Evolutionary conservation across 148 eudicot genomes (phyloP), one percentile per base, ranked within the genome.

Genomic region (Nyssa sinensis): DNA sequence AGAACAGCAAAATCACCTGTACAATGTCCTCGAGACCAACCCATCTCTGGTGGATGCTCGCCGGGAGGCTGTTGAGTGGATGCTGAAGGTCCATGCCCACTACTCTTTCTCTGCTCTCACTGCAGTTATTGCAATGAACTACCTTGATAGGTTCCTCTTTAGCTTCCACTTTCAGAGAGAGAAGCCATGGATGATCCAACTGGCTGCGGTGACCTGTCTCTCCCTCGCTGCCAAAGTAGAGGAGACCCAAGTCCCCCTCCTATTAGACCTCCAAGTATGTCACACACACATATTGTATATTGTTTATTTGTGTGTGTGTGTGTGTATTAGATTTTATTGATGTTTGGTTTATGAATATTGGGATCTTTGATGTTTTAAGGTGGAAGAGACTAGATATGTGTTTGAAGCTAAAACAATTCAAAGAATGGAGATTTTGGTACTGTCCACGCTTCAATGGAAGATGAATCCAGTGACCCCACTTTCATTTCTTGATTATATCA

Each of bases 391-490:
- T 39, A 83, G 77, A 78, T 85, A 81, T 65, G 79, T 88, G 58
- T 90, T 90, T 58, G 88, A 88, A 76, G 82, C 90, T 1, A 88
- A 88, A 67, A 86, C 88, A 3, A 90, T 90, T 65, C 86, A 86
- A 68, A 88, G 86, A 70, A 90, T 90, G 94, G 94, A 90, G 84
- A 75, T 90, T 59, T 77, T 91, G 87, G 82, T 88, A 39, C 82
- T 88, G 2, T 83, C 92, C 5, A 85, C 84, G 13, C 93, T 88
- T 58, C 27, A 84, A 51, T 91, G 93, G 93, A 88, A 76, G 83
- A 88, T 91, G 93, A 85, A 88, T 30, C 96, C 91, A 12, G 95
- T 90, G 31, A 90, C 95, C 5, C 90, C 95, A 44, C 73, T 83
- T 71, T 88, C 95, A 7, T 88, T 88, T 84, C 73, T 90, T 47